Evolutionary conservation across 495 filamentous ascomycete genomes (phyloP).

Genomic region (Aspergillus nidulans): DNA sequence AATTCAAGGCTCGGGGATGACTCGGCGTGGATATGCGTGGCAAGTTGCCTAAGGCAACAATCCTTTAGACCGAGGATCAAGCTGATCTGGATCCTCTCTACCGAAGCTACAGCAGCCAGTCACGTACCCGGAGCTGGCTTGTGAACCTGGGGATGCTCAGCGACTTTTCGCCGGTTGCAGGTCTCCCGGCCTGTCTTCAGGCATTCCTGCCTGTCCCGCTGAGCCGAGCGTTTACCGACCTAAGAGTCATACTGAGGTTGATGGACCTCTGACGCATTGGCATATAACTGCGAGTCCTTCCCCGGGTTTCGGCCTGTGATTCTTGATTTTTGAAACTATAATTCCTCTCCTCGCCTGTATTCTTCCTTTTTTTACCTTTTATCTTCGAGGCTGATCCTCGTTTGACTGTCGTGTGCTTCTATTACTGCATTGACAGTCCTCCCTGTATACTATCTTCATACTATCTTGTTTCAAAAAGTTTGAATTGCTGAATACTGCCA

Average conservation of each 20-base stretch:
- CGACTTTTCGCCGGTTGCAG: slow-evolving; percentile 15
- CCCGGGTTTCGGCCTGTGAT: slow-evolving; percentile 37
- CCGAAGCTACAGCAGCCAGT: slow-evolving; percentile 31
- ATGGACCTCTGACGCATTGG: slow-evolving; percentile 28
- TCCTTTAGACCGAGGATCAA: slow-evolving; percentile 45
- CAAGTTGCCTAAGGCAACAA: slow-evolving; percentile 6
- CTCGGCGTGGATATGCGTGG: background rate
- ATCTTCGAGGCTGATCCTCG: background rate
- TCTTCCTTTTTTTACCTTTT: background rate
- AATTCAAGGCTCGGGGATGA: background rate
- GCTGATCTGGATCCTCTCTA: slow-evolving; percentile 36
- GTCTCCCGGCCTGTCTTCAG: slow-evolving; percentile 13
- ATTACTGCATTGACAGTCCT: slow-evolving; percentile 8
- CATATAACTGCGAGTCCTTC: slow-evolving; percentile 24
- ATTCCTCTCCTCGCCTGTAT: slow-evolving; percentile 1
- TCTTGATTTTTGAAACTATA: slow-evolving; percentile 7
- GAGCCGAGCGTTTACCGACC: slow-evolving; percentile 46
- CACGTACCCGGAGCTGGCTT: slow-evolving; percentile 28
- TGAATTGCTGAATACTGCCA: slow-evolving; percentile 3
- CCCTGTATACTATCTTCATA: slow-evolving; percentile 11
- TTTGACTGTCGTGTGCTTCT: slow-evolving; percentile 6
- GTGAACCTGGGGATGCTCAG: slow-evolving; percentile 24
- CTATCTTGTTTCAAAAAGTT: slow-evolving; percentile 2
- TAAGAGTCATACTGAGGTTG: slow-evolving; percentile 10
- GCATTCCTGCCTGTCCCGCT: slow-evolving; percentile 31